Conservation (phyloP, 345 rosid genomes). For the Euphorbia peplus region DNA sequence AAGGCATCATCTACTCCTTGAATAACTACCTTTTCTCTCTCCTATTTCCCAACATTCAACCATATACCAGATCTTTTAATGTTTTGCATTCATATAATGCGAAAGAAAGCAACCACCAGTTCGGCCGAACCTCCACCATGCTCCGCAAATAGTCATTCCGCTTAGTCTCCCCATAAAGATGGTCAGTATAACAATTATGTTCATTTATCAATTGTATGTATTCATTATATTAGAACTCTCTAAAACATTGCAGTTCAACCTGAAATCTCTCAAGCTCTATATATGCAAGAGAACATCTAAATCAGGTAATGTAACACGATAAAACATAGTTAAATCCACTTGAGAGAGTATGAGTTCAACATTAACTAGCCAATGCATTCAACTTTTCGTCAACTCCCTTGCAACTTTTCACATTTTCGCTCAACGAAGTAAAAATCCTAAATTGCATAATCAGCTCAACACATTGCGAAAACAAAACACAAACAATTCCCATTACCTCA, state of each 20-base stretch:
- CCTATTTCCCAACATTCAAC: background rate
- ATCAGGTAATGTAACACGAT: background rate
- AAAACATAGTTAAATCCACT: background rate
- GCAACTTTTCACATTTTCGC: background rate
- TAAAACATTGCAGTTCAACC: background rate
- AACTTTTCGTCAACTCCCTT: background rate
- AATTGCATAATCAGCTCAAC: background rate
- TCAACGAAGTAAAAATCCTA: background rate
- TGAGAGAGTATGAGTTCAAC: background rate
- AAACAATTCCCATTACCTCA: slow-evolving; percentile 13
- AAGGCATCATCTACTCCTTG: background rate
- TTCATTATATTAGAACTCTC: background rate
- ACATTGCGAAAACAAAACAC: background rate
- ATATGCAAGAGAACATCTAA: background rate
- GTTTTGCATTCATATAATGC: background rate
- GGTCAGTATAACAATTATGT: background rate
- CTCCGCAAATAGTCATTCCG: background rate
- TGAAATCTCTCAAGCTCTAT: background rate
- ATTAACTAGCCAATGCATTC: background rate
- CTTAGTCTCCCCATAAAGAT: background rate
- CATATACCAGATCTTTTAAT: background rate
- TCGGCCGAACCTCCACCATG: background rate
- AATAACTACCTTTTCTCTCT: background rate
- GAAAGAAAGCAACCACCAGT: background rate
- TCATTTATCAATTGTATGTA: background rate